Evolutionary conservation across 2,329 filamentous ascomycete genomes (phyloP).

Genomic region (Cladophialophora immunda): DNA sequence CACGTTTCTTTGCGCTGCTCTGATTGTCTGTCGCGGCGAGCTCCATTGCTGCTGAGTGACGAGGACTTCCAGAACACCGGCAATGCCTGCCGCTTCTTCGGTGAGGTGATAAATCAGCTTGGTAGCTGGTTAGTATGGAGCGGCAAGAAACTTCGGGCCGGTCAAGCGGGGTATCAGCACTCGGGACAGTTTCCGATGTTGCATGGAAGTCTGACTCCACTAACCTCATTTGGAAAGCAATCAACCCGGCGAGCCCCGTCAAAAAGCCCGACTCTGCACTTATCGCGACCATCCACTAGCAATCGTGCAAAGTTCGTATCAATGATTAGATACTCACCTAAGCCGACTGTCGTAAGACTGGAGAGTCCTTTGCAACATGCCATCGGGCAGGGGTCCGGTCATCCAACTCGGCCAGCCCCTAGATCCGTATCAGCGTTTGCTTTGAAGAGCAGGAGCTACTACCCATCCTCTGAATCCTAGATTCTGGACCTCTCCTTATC

Average conservation of each 20-base stretch:
- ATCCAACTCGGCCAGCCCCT: too few species aligned
- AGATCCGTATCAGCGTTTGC: too few species aligned
- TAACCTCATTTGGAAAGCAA: background rate
- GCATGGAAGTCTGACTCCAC: background rate
- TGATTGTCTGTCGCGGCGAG: background rate
- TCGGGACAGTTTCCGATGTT: background rate
- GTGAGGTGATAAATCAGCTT: background rate
- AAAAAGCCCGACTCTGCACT: background rate
- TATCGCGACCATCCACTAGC: background rate
- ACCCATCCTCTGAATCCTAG: too few species aligned
- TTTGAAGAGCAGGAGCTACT: too few species aligned
- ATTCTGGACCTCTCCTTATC: too few species aligned
- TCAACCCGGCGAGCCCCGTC: background rate
- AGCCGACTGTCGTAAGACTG: too few species aligned
- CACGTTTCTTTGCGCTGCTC: constrained; percentile 5
- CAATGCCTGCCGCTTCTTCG: background rate
- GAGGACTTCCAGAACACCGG: background rate
- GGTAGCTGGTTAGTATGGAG: background rate
- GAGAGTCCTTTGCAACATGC: too few species aligned
- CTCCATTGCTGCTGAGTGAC: background rate
- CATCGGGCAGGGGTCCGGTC: too few species aligned
- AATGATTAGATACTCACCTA: too few species aligned
- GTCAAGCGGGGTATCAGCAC: background rate
- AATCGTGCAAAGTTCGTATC: too few species aligned
- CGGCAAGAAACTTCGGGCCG: background rate